phyloP scores from a whole-genome alignment of 225 moss, liverwort and hornwort species.

The Sphagnum tenellum region DNA sequence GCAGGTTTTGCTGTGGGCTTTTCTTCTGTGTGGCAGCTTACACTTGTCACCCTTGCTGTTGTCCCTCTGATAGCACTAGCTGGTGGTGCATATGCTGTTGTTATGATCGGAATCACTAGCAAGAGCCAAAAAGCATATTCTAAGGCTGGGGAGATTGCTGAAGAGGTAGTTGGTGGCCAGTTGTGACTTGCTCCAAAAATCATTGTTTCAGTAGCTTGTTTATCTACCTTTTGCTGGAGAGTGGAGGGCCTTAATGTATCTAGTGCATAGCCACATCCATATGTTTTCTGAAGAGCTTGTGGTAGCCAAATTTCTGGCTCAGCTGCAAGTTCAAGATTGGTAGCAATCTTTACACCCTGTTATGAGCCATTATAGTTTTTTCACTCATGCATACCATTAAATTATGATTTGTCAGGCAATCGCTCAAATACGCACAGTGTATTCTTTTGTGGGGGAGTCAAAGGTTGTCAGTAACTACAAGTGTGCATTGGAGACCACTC shows the following conservation, averaged over 20 bases:
- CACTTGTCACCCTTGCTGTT: slow-evolving; percentile 65
- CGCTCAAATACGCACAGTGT: slow-evolving; percentile 70
- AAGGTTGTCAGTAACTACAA: slow-evolving; percentile 44
- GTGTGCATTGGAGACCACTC: slow-evolving; percentile 49
- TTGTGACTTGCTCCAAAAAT: no score
- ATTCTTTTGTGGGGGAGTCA: slow-evolving; percentile 74
- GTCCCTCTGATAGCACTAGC: slow-evolving; percentile 64
- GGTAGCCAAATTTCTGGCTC: no score
- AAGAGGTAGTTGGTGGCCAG: slow-evolving; percentile 28
- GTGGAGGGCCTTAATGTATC: no score
- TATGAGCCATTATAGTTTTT: neutral
- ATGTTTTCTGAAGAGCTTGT: no score
- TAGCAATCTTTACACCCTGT: neutral
- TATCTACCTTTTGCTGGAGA: no score
- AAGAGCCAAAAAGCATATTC: slow-evolving; percentile 49
- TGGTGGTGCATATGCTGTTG: slow-evolving; percentile 51
- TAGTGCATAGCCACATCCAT: no score
- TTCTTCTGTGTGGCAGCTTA: slow-evolving; percentile 70
- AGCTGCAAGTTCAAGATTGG: no score
- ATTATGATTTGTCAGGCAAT: slow-evolving; percentile 37
- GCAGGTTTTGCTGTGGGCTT: slow-evolving; percentile 66
- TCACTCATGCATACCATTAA: neutral
- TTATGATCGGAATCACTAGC: slow-evolving; percentile 49
- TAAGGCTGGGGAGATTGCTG: slow-evolving; percentile 54
- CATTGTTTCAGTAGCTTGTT: no score